Base-by-base conservation (phyloP, 306 rosid species). In the Prunus dulcis region DNA sequence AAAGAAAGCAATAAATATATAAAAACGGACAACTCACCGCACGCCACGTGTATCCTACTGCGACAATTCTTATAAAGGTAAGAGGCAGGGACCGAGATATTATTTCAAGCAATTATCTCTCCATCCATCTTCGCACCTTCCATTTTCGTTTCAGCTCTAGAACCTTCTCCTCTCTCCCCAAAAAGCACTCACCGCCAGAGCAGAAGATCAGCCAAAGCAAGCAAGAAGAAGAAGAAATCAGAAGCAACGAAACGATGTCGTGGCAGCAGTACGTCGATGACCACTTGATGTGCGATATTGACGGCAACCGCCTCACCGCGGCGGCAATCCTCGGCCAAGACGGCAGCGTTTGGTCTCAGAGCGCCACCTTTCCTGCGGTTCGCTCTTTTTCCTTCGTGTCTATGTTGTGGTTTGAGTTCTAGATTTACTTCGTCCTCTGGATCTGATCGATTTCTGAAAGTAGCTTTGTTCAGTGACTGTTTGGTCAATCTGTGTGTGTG, bases 251-350 rank as follows among this genome's bases (percentile, higher is more conserved):
- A 73, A 27, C 77, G 82, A 90, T 90, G 96, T 90, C 96, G 88
- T 90, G 96, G 96, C 91, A 90, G 77, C 23, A 87, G n/a, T 90
- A 90, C 52, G 92, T 90, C 2, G 96, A 90, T 61, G 96, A 90
- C 3, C 96, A 90, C 79, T 88, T 90, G 78, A 73, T 90, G 73
- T 90, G 96, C 71, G 92, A 90, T 0, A 86, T 88, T 23, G 96
- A 90, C 11, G 89, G 93, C 9, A 85, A 88, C 53, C 67, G 51
- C 62, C 91, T 90, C 78, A 46, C 63, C 17, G 71, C 89, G 46
- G 91, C 96, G 0, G 96, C 96, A 27, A 90, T 90, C 72, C 9
- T 90, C 67, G 96, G 96, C 67, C 88, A 73, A 2, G 92, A 90
- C 70, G 96, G 96, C 57, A 85, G 81, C 76, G 87, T 90, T 78